Conservation (phyloP, 2,329 filamentous ascomycete species). For the Pseudogymnoascus verrucosus region DNA sequence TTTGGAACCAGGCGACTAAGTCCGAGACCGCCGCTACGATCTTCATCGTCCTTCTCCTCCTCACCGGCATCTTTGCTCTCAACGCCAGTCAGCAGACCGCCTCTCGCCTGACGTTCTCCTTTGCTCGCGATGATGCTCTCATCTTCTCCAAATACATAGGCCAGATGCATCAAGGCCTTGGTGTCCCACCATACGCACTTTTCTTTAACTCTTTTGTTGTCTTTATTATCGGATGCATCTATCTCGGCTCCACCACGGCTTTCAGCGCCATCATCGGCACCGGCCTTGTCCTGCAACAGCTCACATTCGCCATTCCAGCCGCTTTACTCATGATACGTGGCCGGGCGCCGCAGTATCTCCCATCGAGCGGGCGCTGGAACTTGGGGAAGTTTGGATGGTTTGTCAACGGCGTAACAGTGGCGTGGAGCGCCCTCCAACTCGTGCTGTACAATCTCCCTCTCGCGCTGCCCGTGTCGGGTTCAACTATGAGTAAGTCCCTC, state of each 20-base stretch:
- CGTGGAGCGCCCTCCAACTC: conserved; percentile 1
- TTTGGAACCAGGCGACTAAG: background rate
- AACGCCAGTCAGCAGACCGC: background rate
- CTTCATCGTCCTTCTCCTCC: background rate
- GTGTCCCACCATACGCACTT: conserved; percentile 59
- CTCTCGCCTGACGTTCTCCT: conserved; percentile 24
- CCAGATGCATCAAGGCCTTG: conserved; percentile 50
- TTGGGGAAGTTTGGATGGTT: background rate
- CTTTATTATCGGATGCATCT: conserved; percentile 60
- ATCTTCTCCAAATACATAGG: conserved; percentile 53
- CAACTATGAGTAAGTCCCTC: background rate
- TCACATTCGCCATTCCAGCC: conserved; percentile 57
- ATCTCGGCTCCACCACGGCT: conserved; percentile 58
- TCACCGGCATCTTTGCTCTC: background rate
- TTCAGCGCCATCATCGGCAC: conserved; percentile 66
- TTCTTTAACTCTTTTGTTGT: conserved; percentile 52
- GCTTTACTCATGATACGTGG: background rate
- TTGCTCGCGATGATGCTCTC: conserved; percentile 58
- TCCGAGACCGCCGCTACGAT: background rate
- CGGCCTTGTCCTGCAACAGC: conserved; percentile 61
- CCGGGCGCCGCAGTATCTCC: background rate
- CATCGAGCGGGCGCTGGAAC: background rate
- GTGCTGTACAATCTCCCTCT: conserved; percentile 2
- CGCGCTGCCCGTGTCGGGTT: background rate
- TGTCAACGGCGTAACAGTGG: background rate